Evolutionary conservation across 345 rosid genomes (phyloP).

Genomic region (Salix brachista): DNA sequence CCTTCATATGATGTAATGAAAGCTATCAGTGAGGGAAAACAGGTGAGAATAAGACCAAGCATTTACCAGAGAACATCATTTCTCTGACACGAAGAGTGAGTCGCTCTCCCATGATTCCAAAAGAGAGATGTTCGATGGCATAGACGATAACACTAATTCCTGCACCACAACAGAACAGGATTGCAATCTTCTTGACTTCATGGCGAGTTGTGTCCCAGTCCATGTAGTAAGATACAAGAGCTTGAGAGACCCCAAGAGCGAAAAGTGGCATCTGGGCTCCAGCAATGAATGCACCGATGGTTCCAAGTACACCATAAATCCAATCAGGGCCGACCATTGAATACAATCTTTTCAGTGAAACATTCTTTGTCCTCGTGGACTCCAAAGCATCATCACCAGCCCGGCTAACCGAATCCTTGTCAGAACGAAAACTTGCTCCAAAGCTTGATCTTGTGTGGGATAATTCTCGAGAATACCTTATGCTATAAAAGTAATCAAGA

Average conservation of each 20-base stretch:
- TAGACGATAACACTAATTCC: slow-evolving; percentile 56
- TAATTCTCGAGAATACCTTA: slow-evolving; percentile 57
- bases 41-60: neutral
- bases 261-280: slow-evolving; percentile 97
- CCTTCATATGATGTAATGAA: neutral
- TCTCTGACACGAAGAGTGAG: slow-evolving; percentile 89
- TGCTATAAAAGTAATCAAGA: slow-evolving; percentile 26
- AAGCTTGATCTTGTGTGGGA: slow-evolving; percentile 63
- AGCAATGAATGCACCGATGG: slow-evolving; percentile 60
- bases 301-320: slow-evolving; percentile 71
- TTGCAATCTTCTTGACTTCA: slow-evolving; percentile 71
- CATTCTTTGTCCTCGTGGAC: slow-evolving; percentile 29
- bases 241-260: slow-evolving; percentile 91
- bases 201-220: slow-evolving; percentile 67
- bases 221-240: slow-evolving; percentile 76
- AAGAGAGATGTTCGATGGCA: slow-evolving; percentile 61
- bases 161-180: slow-evolving; percentile 66
- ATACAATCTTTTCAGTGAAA: slow-evolving; percentile 58
- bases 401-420: slow-evolving; percentile 61
- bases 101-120: slow-evolving; percentile 90
- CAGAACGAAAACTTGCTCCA: slow-evolving; percentile 73
- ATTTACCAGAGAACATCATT: slow-evolving; percentile 68
- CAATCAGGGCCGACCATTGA: slow-evolving; percentile 87
- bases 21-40: neutral
- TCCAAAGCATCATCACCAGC: slow-evolving; percentile 45